These are phyloP conservation scores for Mycocentrospora acerina DNA, from an alignment of 2,329 filamentous ascomycete genomes.

Conservation along the genomic window DNA sequence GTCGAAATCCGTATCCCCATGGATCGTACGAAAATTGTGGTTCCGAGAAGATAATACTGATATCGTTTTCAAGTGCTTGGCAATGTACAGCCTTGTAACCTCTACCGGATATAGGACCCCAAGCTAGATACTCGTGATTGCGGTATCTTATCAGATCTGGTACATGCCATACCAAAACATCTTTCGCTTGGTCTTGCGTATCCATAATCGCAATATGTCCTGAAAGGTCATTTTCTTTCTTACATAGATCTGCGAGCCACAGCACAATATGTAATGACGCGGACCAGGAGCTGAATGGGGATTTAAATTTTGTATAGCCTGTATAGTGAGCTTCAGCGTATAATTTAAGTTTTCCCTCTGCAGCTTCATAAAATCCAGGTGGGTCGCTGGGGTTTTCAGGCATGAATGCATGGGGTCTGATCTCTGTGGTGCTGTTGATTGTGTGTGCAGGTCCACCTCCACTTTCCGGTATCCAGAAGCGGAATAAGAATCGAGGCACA, in stretches of 20 bases:
- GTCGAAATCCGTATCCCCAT: not conserved
- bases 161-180: constrained; percentile 8
- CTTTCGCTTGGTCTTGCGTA: not conserved
- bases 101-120: constrained; percentile 3
- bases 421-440: constrained; percentile 2
- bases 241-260: constrained; percentile 1
- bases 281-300: constrained; percentile 9
- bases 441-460: constrained; percentile 2
- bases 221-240: not conserved
- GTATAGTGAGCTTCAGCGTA: not conserved
- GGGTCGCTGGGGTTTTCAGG: not conserved
- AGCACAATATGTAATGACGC: constrained; percentile 6
- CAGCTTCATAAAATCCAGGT: constrained; percentile 1
- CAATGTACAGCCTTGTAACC: constrained; percentile 1
- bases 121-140: constrained; percentile 3
- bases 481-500: constrained; percentile 10
- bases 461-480: constrained; percentile 1
- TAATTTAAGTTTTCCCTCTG: not conserved
- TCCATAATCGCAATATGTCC: constrained; percentile 7
- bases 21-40: not conserved
- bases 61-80: not conserved
- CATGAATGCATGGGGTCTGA: constrained; percentile 7
- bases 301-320: not conserved
- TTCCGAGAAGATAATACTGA: not conserved
- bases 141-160: not conserved